Evolutionary conservation across 768 basidiomycete species (phyloP).

Genomic region (Lentinus tigrinus): DNA sequence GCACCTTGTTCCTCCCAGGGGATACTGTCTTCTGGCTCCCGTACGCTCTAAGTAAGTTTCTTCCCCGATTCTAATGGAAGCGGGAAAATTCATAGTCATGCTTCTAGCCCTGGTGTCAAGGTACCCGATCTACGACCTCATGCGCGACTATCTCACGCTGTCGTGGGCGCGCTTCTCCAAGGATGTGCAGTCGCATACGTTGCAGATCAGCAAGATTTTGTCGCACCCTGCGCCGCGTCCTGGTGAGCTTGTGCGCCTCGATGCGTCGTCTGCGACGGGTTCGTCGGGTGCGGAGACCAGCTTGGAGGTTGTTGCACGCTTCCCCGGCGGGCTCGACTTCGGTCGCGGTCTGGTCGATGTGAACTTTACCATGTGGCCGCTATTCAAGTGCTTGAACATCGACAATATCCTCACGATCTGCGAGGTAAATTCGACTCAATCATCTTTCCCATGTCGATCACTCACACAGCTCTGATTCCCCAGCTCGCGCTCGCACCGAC

Average conservation of each 20-base stretch:
- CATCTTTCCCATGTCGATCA: not conserved
- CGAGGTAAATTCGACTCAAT: slow-evolving; percentile 52
- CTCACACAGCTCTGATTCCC: not conserved
- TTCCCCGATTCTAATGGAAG: slow-evolving; percentile 8
- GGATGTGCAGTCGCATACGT: slow-evolving; percentile 89
- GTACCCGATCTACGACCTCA: slow-evolving; percentile 91
- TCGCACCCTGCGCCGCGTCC: slow-evolving; percentile 86
- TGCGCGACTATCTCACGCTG: slow-evolving; percentile 94
- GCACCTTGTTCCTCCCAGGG: slow-evolving; percentile 83
- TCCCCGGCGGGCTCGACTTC: slow-evolving; percentile 93
- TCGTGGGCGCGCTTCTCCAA: slow-evolving; percentile 94
- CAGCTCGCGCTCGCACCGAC: slow-evolving; percentile 86
- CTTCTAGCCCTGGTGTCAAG: slow-evolving; percentile 77
- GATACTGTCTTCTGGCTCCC: slow-evolving; percentile 96
- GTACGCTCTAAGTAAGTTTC: slow-evolving; percentile 77
- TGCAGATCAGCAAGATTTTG: slow-evolving; percentile 86
- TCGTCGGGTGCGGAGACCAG: slow-evolving; percentile 49
- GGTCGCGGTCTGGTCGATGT: slow-evolving; percentile 89
- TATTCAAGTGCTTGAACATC: slow-evolving; percentile 90
- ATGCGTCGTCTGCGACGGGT: slow-evolving; percentile 61
- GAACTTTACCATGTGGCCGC: slow-evolving; percentile 96
- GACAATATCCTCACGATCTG: slow-evolving; percentile 93
- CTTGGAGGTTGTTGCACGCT: slow-evolving; percentile 84
- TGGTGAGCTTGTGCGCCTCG: slow-evolving; percentile 82
- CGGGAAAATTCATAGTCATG: not conserved